These are phyloP conservation scores for Meira nashicola DNA, from an alignment of 1,284 basidiomycete genomes.

Conservation along the genomic window DNA sequence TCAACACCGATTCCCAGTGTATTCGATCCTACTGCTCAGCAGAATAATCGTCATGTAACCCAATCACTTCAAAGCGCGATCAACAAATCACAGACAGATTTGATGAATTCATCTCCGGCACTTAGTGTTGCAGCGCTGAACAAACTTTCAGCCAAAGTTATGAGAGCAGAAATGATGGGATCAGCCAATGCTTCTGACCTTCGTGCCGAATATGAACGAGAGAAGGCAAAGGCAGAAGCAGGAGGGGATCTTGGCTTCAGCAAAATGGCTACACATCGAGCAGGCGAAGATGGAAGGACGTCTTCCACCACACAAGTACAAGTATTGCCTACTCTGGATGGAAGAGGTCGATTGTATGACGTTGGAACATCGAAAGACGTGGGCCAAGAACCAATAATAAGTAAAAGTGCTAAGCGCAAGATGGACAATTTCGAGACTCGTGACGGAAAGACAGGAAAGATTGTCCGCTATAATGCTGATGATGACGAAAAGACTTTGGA, in stretches of 20 bases:
- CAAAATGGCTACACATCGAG: conserved; percentile 9
- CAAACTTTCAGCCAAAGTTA: conserved; percentile 83
- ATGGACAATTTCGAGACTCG: conserved; percentile 67
- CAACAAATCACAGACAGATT: neutral
- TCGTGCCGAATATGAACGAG: conserved; percentile 6
- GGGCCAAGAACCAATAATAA: conserved; percentile 14
- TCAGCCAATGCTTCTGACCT: conserved; percentile 60
- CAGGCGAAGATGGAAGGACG: conserved; percentile 19
- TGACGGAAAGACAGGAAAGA: conserved; percentile 64
- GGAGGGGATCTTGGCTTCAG: conserved; percentile 47
- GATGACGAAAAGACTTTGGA: conserved; percentile 80
- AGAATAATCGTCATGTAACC: neutral
- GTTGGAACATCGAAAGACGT: conserved; percentile 65
- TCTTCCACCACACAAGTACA: conserved; percentile 60
- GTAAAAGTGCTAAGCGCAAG: conserved; percentile 8
- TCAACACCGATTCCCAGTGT: conserved; percentile 35
- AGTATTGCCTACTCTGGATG: conserved; percentile 85
- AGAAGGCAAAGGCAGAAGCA: conserved; percentile 53
- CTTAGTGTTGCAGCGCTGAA: conserved; percentile 66
- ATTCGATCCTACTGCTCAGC: conserved; percentile 20
- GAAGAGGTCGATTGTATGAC: conserved; percentile 79
- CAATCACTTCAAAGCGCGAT: neutral
- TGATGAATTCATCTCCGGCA: conserved; percentile 18
- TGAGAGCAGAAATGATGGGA: conserved; percentile 81
- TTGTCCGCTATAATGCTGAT: conserved; percentile 57